Percentiles rank a stretch among this genome's conserved stretches.
Conservation (phyloP, 345 rosid genomes). For the Brassica nigra region DNA sequence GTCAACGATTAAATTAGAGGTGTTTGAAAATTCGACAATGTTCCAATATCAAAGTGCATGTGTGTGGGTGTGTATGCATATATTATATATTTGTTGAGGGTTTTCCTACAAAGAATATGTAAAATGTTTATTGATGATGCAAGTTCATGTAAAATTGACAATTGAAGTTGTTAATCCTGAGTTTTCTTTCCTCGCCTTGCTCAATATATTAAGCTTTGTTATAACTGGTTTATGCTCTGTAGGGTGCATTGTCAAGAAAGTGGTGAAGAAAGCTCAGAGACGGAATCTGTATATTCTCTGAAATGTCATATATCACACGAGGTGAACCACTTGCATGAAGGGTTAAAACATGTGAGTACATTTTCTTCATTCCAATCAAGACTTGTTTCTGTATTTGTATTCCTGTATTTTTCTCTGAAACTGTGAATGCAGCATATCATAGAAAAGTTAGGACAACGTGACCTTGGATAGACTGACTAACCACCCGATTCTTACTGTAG, state of each 20-base stretch:
- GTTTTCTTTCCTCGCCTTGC: neutral
- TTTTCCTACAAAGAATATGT: constrained; percentile 8
- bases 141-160: neutral
- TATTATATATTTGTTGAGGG: constrained; percentile 1
- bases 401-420: neutral
- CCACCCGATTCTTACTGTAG: constrained; percentile 35
- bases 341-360: constrained; percentile 77
- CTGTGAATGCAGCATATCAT: neutral
- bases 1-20: neutral
- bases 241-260: constrained; percentile 94
- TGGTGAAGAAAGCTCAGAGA: constrained; percentile 52
- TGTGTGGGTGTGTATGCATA: constrained; percentile 3
- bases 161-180: neutral
- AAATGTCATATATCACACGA: constrained; percentile 98
- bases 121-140: neutral
- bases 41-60: neutral
- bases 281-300: constrained; percentile 82
- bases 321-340: constrained; percentile 98
- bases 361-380: neutral
- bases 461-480: neutral
- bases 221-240: constrained; percentile 10
- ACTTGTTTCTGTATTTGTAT: constrained; percentile 9
- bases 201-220: neutral
- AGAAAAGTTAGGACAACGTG: neutral
- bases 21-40: constrained; percentile 5